A percentile compares a stretch with the other conserved stretches of the same genome.
phyloP scores from a whole-genome alignment of 2,329 filamentous ascomycete species.

The Aspergillus bombycis region DNA sequence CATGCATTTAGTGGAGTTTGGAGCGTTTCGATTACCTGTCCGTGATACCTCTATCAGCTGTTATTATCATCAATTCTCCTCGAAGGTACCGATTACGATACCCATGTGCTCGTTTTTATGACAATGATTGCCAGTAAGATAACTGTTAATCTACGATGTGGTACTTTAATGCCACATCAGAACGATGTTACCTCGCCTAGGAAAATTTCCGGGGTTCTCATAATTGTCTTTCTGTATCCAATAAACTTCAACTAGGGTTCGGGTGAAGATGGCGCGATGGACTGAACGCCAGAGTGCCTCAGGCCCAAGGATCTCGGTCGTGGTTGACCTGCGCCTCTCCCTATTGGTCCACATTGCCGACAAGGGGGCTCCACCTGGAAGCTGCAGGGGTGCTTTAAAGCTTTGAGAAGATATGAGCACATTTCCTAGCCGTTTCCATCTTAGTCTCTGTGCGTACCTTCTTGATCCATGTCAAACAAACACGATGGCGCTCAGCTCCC shows the following conservation, averaged over 20 bases:
- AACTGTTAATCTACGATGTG: neutral
- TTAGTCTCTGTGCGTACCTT: conserved; percentile 2
- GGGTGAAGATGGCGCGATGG: neutral
- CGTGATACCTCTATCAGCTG: neutral
- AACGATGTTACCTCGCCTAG: neutral
- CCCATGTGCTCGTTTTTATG: neutral
- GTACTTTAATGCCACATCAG: neutral
- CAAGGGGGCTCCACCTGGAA: neutral
- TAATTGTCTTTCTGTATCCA: neutral
- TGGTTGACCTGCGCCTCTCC: neutral
- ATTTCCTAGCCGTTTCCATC: conserved; percentile 26
- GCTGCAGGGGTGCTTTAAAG: neutral
- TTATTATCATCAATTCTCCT: neutral
- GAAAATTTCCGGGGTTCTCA: neutral
- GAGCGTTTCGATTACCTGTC: neutral
- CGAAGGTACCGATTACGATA: neutral
- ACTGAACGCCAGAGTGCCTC: neutral
- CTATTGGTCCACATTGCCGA: neutral
- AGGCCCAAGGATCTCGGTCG: neutral
- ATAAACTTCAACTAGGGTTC: neutral
- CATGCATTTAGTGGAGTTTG: conserved; percentile 1
- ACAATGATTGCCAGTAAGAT: neutral
- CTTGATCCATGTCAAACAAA: neutral
- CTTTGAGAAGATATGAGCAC: conserved; percentile 36
- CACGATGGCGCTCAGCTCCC: neutral